Conservation (phyloP, 2,329 filamentous ascomycete species). For the Parascedosporium putredinis region DNA sequence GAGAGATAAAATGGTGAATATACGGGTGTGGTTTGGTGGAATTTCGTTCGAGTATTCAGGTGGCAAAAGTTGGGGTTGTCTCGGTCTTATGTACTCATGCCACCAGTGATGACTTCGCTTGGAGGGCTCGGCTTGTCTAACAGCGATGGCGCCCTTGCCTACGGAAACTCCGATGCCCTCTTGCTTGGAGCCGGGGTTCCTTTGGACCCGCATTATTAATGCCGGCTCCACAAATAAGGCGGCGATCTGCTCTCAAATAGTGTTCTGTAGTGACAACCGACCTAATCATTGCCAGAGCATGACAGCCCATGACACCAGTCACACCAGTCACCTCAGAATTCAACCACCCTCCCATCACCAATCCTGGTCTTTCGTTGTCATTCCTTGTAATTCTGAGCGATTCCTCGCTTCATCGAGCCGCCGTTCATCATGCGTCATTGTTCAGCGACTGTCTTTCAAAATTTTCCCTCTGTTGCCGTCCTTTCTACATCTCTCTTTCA, state of each 20-base stretch:
- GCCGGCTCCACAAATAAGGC: constrained; percentile 4
- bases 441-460: background rate
- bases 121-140: constrained; percentile 6
- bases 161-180: constrained; percentile 1
- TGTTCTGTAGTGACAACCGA: too few species aligned
- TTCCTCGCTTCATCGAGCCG: background rate
- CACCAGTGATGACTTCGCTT: background rate
- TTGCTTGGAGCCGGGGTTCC: background rate
- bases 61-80: constrained; percentile 7
- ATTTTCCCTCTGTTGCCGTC: too few species aligned
- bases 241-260: background rate
- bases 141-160: constrained; percentile 3
- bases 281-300: background rate
- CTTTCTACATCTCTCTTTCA: too few species aligned
- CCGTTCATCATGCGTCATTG: background rate
- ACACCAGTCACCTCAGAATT: background rate
- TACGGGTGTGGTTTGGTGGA: background rate
- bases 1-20: background rate
- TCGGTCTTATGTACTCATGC: constrained; percentile 4
- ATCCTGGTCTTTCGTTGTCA: background rate
- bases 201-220: too few species aligned
- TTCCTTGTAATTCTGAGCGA: background rate
- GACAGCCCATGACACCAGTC: background rate
- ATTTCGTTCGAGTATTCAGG: background rate
- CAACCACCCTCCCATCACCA: background rate